Percentiles rank a stretch among this genome's conserved stretches.
phyloP scores from a whole-genome alignment of 768 basidiomycete species.

The Trametes cingulata region DNA sequence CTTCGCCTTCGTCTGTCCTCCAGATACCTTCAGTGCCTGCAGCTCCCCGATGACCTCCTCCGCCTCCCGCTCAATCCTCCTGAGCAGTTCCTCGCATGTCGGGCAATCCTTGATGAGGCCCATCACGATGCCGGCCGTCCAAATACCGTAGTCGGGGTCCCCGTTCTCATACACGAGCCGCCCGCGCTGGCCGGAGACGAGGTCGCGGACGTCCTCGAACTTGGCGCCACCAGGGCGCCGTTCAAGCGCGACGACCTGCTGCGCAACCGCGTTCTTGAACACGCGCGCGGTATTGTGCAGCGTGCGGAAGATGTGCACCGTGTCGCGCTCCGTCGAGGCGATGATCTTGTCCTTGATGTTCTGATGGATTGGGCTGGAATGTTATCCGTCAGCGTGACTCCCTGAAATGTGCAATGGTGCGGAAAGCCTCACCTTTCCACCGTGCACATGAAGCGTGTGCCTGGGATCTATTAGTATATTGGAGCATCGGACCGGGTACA shows the following conservation, averaged over 20 bases:
- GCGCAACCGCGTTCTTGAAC: slow-evolving; percentile 80
- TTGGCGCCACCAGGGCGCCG: slow-evolving; percentile 79
- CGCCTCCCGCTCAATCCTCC: slow-evolving; percentile 71
- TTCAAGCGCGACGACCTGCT: slow-evolving; percentile 86
- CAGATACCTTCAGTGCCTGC: slow-evolving; percentile 29
- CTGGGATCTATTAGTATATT: slow-evolving; percentile 20
- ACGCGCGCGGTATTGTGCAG: slow-evolving; percentile 83
- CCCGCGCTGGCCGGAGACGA: slow-evolving; percentile 73
- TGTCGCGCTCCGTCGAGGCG: slow-evolving; percentile 77
- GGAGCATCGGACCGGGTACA: neutral
- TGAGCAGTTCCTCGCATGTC: slow-evolving; percentile 72
- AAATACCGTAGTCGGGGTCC: slow-evolving; percentile 86
- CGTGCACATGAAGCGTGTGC: slow-evolving; percentile 92
- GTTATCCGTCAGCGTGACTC: neutral
- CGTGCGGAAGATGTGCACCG: slow-evolving; percentile 88
- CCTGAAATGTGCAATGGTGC: neutral
- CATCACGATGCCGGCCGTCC: slow-evolving; percentile 66
- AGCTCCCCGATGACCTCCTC: slow-evolving; percentile 63
- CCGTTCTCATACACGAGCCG: slow-evolving; percentile 78
- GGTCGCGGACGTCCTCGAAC: slow-evolving; percentile 80
- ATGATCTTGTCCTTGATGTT: slow-evolving; percentile 92
- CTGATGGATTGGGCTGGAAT: slow-evolving; percentile 73
- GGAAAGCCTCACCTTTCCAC: slow-evolving; percentile 59
- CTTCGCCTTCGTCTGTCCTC: slow-evolving; percentile 26
- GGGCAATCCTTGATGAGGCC: slow-evolving; percentile 85